Base-by-base conservation (phyloP, 2,329 filamentous ascomycete genomes). In the Pochonia chlamydosporia region DNA sequence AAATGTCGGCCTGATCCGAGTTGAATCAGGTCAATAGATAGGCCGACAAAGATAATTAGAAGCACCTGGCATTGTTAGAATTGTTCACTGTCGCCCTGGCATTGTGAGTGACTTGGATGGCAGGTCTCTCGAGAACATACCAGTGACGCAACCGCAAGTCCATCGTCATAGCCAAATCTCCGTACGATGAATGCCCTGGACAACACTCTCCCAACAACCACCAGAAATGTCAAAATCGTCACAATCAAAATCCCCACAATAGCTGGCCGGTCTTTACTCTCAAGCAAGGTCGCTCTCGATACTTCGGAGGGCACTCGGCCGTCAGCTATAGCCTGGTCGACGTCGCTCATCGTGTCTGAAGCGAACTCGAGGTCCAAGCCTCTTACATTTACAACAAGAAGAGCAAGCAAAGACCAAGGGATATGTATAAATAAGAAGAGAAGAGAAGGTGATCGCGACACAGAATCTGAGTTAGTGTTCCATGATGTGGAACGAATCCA, bases 1-100 rank as follows among this genome's bases (percentile, higher is more conserved):
- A 67, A 70, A 47, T 74, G 71, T 13, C 71, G 60, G 9, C 74
- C 74, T 3, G 72, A 74, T 20, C 74, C 74, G 11, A 76, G 53
- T 3, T 67, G 51, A 53, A 77, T 77, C 39, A 76, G 61, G 25
- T 65, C 52, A 37, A 75, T 63, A 54, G 60, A 62, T 9, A 76
- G 56, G 4, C 60, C 67, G 21, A 71, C 66, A 39, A 76, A 75
- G 20, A 64, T 54, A 13, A 74, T 66, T 35, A 72, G 63, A 16
- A 63, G 56, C 11, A 63, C 49, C 63, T 69, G 43, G 8, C n/a
- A 9, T 3, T 3, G 33, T 39, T 39, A 26, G 24, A n/a, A n/a
- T n/a, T n/a, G n/a, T n/a, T n/a, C n/a, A n/a, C n/a, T n/a, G n/a
- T n/a, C n/a, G n/a, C n/a, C n/a, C n/a, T 21, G 10, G n/a, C 11